Conservation (phyloP, 176 grass and related monocot genomes). For the Avena atlantica region DNA sequence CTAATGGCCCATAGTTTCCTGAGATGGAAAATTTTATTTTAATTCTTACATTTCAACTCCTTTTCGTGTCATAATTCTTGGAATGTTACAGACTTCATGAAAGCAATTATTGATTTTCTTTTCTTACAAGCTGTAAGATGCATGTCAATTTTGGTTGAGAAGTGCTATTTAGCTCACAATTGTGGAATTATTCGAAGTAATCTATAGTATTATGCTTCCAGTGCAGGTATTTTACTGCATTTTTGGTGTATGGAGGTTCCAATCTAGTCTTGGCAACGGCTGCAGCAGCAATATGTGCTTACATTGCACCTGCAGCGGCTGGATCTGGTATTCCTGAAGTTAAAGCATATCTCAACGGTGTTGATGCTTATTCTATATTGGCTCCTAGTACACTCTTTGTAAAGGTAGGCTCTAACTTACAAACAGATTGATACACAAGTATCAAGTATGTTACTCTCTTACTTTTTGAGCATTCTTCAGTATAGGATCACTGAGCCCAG, state of each 20-base stretch:
- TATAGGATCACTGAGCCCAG: constrained; percentile 19
- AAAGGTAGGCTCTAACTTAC: constrained; percentile 57
- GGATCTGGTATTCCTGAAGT: constrained; percentile 98
- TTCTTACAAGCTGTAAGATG: not conserved
- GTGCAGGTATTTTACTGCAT: constrained; percentile 81
- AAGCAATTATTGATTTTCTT: constrained; percentile 3
- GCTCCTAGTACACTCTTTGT: constrained; percentile 90
- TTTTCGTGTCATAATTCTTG: constrained; percentile 19
- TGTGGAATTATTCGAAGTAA: constrained; percentile 42
- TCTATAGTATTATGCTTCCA: constrained; percentile 53
- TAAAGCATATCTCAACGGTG: constrained; percentile 98
- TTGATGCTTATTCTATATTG: constrained; percentile 84
- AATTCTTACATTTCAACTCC: not conserved
- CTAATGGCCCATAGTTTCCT: not conserved
- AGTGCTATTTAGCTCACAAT: not conserved
- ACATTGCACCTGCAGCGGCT: constrained; percentile 90
- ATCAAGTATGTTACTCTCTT: not conserved
- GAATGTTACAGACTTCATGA: constrained; percentile 15
- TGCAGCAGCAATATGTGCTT: constrained; percentile 85
- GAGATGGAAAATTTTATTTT: not conserved
- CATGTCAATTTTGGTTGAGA: constrained; percentile 1
- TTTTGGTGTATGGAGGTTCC: constrained; percentile 69
- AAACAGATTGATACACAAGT: not conserved
- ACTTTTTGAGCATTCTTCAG: constrained; percentile 16
- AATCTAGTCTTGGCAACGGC: constrained; percentile 69